phyloP scores from a whole-genome alignment of 2,329 filamentous ascomycete species.

The Fusarium tricinctum region DNA sequence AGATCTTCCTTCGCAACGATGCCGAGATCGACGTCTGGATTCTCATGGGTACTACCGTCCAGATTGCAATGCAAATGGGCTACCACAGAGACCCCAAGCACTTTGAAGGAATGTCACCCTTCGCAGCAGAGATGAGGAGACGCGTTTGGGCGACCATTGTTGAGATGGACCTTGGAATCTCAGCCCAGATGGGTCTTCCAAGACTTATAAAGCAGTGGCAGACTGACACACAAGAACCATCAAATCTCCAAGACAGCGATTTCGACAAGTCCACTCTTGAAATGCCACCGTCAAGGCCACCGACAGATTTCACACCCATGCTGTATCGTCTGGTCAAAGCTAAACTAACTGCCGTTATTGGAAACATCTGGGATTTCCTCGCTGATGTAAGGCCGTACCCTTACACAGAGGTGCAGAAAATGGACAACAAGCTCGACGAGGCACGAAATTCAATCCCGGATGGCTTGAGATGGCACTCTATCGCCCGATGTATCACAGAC shows the following conservation, averaged over 20 bases:
- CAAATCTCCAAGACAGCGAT: constrained; percentile 61
- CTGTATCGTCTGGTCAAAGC: constrained; percentile 27
- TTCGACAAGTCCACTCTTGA: constrained; percentile 50
- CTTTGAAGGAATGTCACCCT: constrained; percentile 57
- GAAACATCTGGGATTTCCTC: constrained; percentile 21
- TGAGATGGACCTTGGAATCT: constrained; percentile 59
- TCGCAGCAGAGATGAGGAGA: constrained; percentile 62
- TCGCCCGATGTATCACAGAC: constrained; percentile 16
- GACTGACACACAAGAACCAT: constrained; percentile 59
- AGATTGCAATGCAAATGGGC: constrained; percentile 57
- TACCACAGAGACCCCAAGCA: constrained; percentile 62
- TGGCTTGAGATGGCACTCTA: constrained; percentile 15
- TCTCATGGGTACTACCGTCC: constrained; percentile 53
- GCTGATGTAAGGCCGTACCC: constrained; percentile 12
- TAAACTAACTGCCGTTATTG: not conserved
- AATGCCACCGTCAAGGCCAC: not conserved
- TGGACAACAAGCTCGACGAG: constrained; percentile 9
- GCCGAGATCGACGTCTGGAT: constrained; percentile 55
- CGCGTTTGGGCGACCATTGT: constrained; percentile 59
- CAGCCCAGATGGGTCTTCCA: constrained; percentile 62
- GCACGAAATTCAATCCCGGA: constrained; percentile 14
- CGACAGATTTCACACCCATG: constrained; percentile 9
- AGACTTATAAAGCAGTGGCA: constrained; percentile 58
- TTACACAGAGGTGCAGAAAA: constrained; percentile 6
- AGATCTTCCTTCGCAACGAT: constrained; percentile 51